These are phyloP conservation scores for Chlorencoelia australis DNA, from an alignment of 2,329 filamentous ascomycete genomes.

Conservation along the genomic window DNA sequence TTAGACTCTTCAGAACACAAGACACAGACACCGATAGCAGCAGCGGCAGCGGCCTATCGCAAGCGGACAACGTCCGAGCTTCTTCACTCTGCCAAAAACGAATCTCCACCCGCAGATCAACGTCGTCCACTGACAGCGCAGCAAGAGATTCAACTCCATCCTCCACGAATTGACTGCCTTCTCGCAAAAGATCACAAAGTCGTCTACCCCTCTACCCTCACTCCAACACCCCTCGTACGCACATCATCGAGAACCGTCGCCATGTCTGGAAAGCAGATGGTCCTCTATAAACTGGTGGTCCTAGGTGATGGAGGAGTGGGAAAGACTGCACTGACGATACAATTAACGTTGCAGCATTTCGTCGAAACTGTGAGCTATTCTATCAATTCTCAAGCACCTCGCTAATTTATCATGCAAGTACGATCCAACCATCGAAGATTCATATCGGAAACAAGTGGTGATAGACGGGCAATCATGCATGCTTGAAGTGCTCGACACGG, in stretches of 20 bases:
- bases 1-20: too few relatives aligned
- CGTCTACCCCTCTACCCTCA: not conserved
- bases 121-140: conserved; percentile 10
- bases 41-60: too few relatives aligned
- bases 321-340: conserved; percentile 89
- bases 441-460: conserved; percentile 79
- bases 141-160: conserved; percentile 9
- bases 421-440: conserved; percentile 81
- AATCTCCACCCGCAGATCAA: conserved; percentile 17
- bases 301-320: conserved; percentile 88
- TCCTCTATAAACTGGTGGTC: conserved; percentile 92
- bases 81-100: conserved; percentile 8
- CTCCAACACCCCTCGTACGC: not conserved
- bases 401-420: conserved; percentile 36
- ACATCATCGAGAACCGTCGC: not conserved
- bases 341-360: conserved; percentile 96
- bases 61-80: conserved; percentile 17
- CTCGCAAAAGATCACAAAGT: conserved; percentile 5
- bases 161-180: conserved; percentile 10
- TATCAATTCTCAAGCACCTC: conserved; percentile 3
- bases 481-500: conserved; percentile 94
- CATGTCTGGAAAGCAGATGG: conserved; percentile 50
- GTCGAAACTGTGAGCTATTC: conserved; percentile 66
- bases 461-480: conserved; percentile 95
- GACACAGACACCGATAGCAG: too few relatives aligned